These are phyloP conservation scores for Pichia kluyveri DNA, from an alignment of 805 yeast genomes.

Conservation along the genomic window DNA sequence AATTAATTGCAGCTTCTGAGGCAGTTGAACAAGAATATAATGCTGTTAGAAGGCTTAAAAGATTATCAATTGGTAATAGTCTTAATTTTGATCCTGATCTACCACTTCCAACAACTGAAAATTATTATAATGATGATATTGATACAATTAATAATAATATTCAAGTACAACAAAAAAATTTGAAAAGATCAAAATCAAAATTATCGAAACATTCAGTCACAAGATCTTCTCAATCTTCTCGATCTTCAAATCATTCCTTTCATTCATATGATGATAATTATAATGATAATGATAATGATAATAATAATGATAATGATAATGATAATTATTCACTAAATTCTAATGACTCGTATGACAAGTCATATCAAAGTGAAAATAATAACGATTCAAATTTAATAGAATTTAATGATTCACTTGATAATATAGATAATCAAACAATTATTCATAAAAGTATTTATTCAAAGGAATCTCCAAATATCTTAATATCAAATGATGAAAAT, in stretches of 20 bases:
- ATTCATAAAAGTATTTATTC: not conserved
- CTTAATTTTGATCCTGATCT: constrained; percentile 63
- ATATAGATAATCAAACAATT: not conserved
- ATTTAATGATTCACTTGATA: not conserved
- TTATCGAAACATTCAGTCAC: constrained; percentile 4
- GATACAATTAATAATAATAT: not conserved
- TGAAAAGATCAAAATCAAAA: constrained; percentile 6
- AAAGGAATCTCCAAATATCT: not conserved
- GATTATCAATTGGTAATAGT: constrained; percentile 60
- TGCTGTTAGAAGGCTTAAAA: constrained; percentile 63
- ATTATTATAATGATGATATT: not conserved
- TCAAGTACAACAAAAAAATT: not conserved
- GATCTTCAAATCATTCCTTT: not conserved
- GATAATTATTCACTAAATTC: not conserved
- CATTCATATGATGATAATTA: not conserved
- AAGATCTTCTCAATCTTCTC: not conserved
- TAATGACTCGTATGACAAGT: not conserved
- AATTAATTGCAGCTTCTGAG: constrained; percentile 53
- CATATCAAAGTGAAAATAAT: not conserved
- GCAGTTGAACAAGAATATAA: constrained; percentile 69
- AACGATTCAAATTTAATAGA: not conserved
- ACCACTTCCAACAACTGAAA: constrained; percentile 27
- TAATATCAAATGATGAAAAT: constrained; percentile 1
- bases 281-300: no score
- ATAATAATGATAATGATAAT: no score